Evolutionary conservation across 164 flowering plant genomes (phyloP), one percentile per base, ranked within the genome.

Genomic region (Hamamelis virginiana): DNA sequence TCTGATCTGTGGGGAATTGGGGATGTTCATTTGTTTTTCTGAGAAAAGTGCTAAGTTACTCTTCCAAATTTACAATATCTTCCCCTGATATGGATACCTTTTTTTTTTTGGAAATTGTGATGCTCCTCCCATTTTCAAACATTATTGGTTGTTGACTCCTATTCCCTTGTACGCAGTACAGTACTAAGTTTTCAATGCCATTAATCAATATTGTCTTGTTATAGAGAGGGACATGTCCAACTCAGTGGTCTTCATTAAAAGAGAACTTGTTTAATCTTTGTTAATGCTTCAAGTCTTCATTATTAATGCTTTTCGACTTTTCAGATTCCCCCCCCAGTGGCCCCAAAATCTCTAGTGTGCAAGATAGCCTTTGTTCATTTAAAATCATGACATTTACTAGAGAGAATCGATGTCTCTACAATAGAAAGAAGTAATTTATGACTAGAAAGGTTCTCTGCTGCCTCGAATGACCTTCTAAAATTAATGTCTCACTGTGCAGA

Each of bases 401-500:
- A 33, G 22, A 48, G 52, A 11, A 48, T 48, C 16, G 5, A 19
- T 21, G 12, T 22, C 9, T 53, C 26, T 53, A 26, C n/a, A 19
- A 53, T 15, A 59, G n/a, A 59, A 4, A 27, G 27, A 60, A 14
- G 45, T 45, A 28, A 1, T 60, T 33, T 60, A 60, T 60, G 63
- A 16, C 45, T 33, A 8, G 1, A 18, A n/a, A 33, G 23, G 53
- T 66, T 28, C 28, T 52, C n/a, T 38, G n/a, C 12, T 55, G 6
- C 52, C 65, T 50, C 21, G 38, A 57, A 41, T 28, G 16, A 33
- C 0, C 26, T 27, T 63, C 67, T 47, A 1, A 66, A 45, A 26
- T 67, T 52, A 15, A n/a, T 28, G 16, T 60, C 45, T 46, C 68
- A 8, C 50, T 62, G 16, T 78, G 72, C 78, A 95, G 99, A 87